Conservation (phyloP, 139 green algal genomes). For the Closterium sp. region DNA sequence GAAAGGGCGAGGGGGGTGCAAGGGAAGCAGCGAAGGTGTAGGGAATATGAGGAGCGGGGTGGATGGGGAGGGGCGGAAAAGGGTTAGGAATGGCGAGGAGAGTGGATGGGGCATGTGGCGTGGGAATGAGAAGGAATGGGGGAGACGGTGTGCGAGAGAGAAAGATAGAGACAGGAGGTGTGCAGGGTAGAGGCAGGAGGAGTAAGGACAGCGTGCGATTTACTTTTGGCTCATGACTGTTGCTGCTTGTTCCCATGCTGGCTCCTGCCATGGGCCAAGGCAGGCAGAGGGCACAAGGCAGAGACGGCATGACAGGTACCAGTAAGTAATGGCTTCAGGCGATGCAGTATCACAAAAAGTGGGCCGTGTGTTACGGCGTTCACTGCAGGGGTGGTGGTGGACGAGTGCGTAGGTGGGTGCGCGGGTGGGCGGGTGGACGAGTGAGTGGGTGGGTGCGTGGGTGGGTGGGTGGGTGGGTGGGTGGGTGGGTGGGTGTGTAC, state of each 20-base stretch:
- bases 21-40: neutral
- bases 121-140: neutral
- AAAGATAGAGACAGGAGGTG: neutral
- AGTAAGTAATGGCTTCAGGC: too few species aligned
- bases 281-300: neutral
- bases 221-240: slow-evolving; percentile 84
- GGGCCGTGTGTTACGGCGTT: neutral
- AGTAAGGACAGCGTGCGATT: slow-evolving; percentile 44
- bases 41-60: neutral
- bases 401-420: neutral
- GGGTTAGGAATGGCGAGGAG: neutral
- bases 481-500: neutral
- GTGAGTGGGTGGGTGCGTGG: neutral
- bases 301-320: neutral
- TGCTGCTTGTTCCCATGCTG: slow-evolving; percentile 88
- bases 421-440: neutral
- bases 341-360: neutral
- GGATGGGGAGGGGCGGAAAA: neutral
- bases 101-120: neutral
- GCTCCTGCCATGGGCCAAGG: slow-evolving; percentile 54
- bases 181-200: neutral
- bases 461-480: neutral
- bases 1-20: neutral
- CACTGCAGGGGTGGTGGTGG: neutral
- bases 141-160: neutral